Base-by-base conservation (phyloP, 2,329 filamentous ascomycete species). In the Mycosphaerella sp. region DNA sequence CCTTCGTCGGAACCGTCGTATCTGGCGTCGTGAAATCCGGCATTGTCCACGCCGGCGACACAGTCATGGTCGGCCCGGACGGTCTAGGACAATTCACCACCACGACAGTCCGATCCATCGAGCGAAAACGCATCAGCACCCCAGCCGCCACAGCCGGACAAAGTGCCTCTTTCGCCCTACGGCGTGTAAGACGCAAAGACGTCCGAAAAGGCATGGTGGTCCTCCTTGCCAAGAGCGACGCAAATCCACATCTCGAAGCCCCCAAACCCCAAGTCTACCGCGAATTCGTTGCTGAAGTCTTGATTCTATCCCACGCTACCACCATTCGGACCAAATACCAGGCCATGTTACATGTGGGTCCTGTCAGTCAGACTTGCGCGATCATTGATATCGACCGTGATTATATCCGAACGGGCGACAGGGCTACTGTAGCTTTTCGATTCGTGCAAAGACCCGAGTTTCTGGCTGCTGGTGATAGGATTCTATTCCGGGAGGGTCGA, bases 201-300 rank as follows among this genome's bases (percentile, higher is more conserved):
- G 91, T 98, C 0, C 80, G 93, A 10, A 98, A 98, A 74, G 93
- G 93, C 27, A 97, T 97, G 90, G 93, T 98, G 1, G 89, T 97
- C 4, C 75, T 98, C 27, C 87, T 89, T 40, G 94, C 90, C 67
- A 71, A 67, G 42, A 65, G 84, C 10, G 87, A 94, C 45, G 82
- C 47, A 78, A 86, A 58, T 65, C 73, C 59, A 2, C 62, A 63
- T 46, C 52, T 59, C 4, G 56, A 57, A n/a, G 65, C 68, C 8
- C 56, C 67, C 1, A 65, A 66, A 56, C 80, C 85, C 0, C 74
- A 74, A 54, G 93, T 98, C 1, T 72, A 75, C 61, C 71, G 74
- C 51, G 74, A 77, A 50, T 78, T 78, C 53, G 68, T 75, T 66
- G 62, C 87, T 75, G 58, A 93, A 83, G 93, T 98, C 1, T 77